Evolutionary conservation across 2,329 filamentous ascomycete genomes (phyloP).

Genomic region (Aspergillus puulaauensis): DNA sequence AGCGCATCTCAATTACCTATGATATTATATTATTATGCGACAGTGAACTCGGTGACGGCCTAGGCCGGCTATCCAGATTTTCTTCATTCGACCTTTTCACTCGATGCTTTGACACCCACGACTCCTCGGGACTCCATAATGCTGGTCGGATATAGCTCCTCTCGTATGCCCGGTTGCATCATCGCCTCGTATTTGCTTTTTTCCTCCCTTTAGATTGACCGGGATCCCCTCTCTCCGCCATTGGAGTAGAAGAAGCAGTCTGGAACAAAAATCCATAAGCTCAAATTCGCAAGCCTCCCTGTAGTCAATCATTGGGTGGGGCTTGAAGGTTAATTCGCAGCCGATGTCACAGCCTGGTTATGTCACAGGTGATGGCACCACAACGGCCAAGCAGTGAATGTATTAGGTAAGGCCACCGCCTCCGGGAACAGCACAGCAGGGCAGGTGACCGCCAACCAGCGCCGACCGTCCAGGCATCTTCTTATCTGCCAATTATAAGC

Average conservation of each 20-base stretch:
- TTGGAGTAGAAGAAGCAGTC: neutral
- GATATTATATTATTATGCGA: neutral
- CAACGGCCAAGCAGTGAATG: neutral
- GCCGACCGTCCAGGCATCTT: constrained; percentile 9
- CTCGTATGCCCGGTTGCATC: constrained; percentile 13
- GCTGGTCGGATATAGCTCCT: constrained; percentile 5
- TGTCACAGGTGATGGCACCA: neutral
- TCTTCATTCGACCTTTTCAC: neutral
- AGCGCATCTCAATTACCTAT: constrained; percentile 3
- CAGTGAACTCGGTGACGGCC: constrained; percentile 5
- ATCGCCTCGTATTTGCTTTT: constrained; percentile 11
- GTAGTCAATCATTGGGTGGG: neutral
- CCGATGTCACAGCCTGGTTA: neutral
- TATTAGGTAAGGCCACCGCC: constrained; percentile 24
- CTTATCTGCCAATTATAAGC: constrained; percentile 17
- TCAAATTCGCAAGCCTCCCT: neutral
- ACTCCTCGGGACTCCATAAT: neutral
- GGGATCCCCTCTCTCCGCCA: constrained; percentile 8
- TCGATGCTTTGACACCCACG: neutral
- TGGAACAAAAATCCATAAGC: neutral
- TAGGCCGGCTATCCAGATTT: neutral
- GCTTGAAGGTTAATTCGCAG: neutral
- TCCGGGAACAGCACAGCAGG: constrained; percentile 20
- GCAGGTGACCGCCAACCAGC: constrained; percentile 11
- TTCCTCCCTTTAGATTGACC: constrained; percentile 7